Conservation (phyloP, 2,329 filamentous ascomycete genomes). For the Didymella pinodella region DNA sequence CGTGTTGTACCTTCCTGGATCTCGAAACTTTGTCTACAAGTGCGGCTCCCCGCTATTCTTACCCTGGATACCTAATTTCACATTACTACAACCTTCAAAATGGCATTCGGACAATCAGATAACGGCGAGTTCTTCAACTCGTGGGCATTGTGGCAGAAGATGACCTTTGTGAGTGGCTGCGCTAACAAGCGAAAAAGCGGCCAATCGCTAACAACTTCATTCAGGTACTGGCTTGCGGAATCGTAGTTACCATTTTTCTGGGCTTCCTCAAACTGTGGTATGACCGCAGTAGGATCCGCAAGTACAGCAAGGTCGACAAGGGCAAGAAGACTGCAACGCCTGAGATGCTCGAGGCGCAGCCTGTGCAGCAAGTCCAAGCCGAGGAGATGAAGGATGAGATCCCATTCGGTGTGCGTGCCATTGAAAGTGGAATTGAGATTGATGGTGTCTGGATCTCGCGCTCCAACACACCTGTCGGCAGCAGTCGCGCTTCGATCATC, state of each 20-base stretch:
- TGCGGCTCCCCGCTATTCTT: constrained; percentile 31
- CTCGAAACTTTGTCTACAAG: constrained; percentile 20
- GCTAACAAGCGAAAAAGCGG: background rate
- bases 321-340: constrained; percentile 57
- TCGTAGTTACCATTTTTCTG: constrained; percentile 72
- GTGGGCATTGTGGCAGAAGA: constrained; percentile 87
- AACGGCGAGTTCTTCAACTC: constrained; percentile 53
- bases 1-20: constrained; percentile 28
- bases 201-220: constrained; percentile 33
- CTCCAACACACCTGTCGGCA: constrained; percentile 53
- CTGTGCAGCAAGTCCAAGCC: constrained; percentile 57
- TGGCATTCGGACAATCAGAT: constrained; percentile 37
- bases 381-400: constrained; percentile 69
- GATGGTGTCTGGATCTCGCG: constrained; percentile 74
- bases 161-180: constrained; percentile 77
- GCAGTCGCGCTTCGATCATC: constrained; percentile 46
- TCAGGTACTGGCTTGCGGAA: constrained; percentile 75
- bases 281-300: constrained; percentile 53
- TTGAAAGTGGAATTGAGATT: constrained; percentile 82
- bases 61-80: constrained; percentile 25
- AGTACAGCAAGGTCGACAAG: constrained; percentile 53
- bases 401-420: constrained; percentile 85
- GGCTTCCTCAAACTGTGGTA: constrained; percentile 71
- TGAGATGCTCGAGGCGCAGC: constrained; percentile 71
- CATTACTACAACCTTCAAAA: constrained; percentile 27